phyloP scores from a whole-genome alignment of 2,329 filamentous ascomycete genomes.

The Cercospora sojina region DNA sequence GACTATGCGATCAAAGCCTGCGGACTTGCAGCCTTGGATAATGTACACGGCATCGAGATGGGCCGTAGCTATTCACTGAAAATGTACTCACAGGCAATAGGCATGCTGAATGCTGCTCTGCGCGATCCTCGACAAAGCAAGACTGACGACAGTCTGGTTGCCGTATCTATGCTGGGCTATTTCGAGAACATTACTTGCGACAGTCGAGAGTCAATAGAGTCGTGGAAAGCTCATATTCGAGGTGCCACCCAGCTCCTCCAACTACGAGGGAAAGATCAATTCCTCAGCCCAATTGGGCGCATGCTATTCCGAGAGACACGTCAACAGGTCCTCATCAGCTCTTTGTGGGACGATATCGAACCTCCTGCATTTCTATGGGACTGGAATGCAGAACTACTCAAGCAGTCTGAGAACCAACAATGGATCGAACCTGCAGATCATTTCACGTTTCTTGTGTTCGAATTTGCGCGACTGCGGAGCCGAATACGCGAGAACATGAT shows the following conservation, averaged over 20 bases:
- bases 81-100: conserved; percentile 35
- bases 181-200: conserved; percentile 41
- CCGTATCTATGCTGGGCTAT: conserved; percentile 40
- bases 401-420: conserved; percentile 10
- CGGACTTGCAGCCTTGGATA: conserved; percentile 36
- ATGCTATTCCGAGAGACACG: conserved; percentile 35
- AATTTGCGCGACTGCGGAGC: conserved; percentile 30
- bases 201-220: conserved; percentile 33
- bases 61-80: conserved; percentile 30
- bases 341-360: conserved; percentile 35
- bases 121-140: conserved; percentile 33
- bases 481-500: conserved; percentile 23
- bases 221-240: conserved; percentile 43
- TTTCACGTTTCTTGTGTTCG: conserved; percentile 28
- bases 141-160: conserved; percentile 38
- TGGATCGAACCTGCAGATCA: conserved; percentile 28
- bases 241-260: conserved; percentile 40
- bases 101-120: conserved; percentile 37
- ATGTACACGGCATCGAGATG: conserved; percentile 27
- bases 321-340: conserved; percentile 30
- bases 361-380: conserved; percentile 34
- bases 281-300: conserved; percentile 30
- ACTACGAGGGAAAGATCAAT: conserved; percentile 35
- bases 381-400: conserved; percentile 31
- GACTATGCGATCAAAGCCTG: conserved; percentile 35